phyloP scores from a whole-genome alignment of 2,329 filamentous ascomycete species.

The Pestalotiopsis sp. region DNA sequence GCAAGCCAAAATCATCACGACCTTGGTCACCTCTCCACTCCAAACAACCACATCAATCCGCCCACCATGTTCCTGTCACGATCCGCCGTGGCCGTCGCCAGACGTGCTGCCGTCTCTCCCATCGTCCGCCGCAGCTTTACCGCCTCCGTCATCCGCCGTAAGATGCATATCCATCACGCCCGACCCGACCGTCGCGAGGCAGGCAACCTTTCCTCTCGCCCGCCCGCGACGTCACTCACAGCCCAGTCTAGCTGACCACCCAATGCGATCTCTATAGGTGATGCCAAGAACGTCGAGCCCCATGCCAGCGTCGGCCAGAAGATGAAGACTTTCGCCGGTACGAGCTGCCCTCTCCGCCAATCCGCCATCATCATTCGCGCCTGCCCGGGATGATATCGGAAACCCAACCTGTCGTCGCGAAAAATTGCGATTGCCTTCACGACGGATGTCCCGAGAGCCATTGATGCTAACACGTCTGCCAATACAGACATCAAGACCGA shows the following conservation, averaged over 20 bases:
- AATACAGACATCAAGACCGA: slow-evolving; percentile 75
- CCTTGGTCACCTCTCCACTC: slow-evolving; percentile 21
- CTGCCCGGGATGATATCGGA: neutral
- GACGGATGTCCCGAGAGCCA: neutral
- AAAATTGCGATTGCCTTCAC: neutral
- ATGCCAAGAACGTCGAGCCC: slow-evolving; percentile 43
- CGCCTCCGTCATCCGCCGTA: slow-evolving; percentile 63
- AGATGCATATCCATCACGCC: slow-evolving; percentile 22
- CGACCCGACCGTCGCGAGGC: slow-evolving; percentile 6
- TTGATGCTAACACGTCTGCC: slow-evolving; percentile 16
- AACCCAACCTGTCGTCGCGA: neutral
- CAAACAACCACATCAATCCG: slow-evolving; percentile 23
- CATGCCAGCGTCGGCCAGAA: slow-evolving; percentile 43
- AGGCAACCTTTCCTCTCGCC: neutral
- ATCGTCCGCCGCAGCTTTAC: slow-evolving; percentile 59
- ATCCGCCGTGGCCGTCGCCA: slow-evolving; percentile 59
- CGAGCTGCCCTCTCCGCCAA: slow-evolving; percentile 18
- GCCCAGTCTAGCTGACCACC: slow-evolving; percentile 8
- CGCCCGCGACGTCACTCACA: neutral
- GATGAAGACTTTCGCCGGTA: slow-evolving; percentile 47
- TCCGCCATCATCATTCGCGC: neutral
- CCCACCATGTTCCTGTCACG: slow-evolving; percentile 64
- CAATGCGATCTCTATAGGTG: slow-evolving; percentile 9
- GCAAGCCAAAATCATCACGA: slow-evolving; percentile 20
- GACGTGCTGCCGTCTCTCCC: slow-evolving; percentile 56